phyloP scores from a whole-genome alignment of 2,329 filamentous ascomycete species.

The Dothistroma pini region DNA sequence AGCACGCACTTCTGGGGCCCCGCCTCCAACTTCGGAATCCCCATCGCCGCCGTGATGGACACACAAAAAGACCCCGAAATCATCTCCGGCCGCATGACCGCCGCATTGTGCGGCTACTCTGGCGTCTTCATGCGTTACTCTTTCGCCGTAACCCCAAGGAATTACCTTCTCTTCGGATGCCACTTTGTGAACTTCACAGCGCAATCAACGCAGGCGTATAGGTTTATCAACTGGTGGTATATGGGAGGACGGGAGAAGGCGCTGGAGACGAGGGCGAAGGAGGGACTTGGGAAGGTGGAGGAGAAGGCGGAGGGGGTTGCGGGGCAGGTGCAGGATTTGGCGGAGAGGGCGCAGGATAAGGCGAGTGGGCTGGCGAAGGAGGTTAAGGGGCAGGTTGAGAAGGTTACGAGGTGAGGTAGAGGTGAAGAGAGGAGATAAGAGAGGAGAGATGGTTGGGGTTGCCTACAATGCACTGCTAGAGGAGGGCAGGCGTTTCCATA shows the following conservation, averaged over 20 bases:
- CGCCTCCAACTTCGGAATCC: slow-evolving; percentile 53
- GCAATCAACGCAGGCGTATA: slow-evolving; percentile 59
- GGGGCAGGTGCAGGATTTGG: slow-evolving; percentile 28
- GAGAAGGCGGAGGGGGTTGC: slow-evolving; percentile 30
- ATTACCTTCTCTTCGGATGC: slow-evolving; percentile 66
- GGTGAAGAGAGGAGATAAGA: neutral
- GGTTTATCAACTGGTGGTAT: slow-evolving; percentile 60
- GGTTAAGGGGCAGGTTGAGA: slow-evolving; percentile 27
- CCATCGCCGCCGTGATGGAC: slow-evolving; percentile 52
- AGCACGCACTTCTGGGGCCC: slow-evolving; percentile 52
- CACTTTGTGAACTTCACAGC: slow-evolving; percentile 62
- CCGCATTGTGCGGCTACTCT: slow-evolving; percentile 58
- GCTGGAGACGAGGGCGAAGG: slow-evolving; percentile 38
- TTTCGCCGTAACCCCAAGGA: slow-evolving; percentile 59
- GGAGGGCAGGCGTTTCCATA: neutral
- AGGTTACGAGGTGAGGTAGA: slow-evolving; percentile 21
- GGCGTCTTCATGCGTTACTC: slow-evolving; percentile 65
- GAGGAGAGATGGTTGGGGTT: neutral
- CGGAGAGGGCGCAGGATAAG: slow-evolving; percentile 16
- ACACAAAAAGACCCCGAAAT: slow-evolving; percentile 53
- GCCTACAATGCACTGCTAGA: neutral
- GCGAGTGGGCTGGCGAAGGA: slow-evolving; percentile 22
- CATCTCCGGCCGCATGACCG: slow-evolving; percentile 63
- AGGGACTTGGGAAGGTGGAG: slow-evolving; percentile 30
- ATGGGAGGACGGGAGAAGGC: slow-evolving; percentile 45